Percentiles rank a stretch among this genome's conserved stretches.
Evolutionary conservation across 2,329 filamentous ascomycete species (phyloP).

Genomic region (Aspergillus hortae): DNA sequence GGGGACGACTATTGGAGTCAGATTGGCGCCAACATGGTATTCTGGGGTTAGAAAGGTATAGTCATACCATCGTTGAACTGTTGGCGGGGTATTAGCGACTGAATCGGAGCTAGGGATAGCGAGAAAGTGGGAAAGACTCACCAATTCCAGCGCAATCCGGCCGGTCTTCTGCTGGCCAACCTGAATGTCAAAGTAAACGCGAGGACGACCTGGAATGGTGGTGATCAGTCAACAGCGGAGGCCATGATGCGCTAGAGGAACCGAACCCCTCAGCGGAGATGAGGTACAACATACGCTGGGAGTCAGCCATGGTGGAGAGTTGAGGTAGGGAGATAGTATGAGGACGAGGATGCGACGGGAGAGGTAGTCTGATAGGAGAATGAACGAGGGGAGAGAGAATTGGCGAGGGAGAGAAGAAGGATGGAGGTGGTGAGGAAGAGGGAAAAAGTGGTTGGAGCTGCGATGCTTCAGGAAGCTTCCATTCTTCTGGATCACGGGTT

Average conservation of each 20-base stretch:
- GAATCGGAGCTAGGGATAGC: background rate
- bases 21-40: conserved; percentile 4
- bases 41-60: background rate
- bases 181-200: conserved; percentile 90
- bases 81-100: conserved; percentile 12
- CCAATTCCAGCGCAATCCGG: conserved; percentile 82
- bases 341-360: background rate
- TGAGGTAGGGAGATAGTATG: background rate
- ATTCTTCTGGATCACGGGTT: conserved; percentile 15
- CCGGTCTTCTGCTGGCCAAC: conserved; percentile 72
- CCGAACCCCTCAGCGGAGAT: conserved; percentile 24
- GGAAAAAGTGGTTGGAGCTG: conserved; percentile 5
- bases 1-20: conserved; percentile 69
- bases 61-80: conserved; percentile 48
- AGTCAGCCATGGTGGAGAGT: conserved; percentile 32
- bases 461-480: conserved; percentile 41
- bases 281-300: conserved; percentile 28
- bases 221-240: conserved; percentile 13
- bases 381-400: conserved; percentile 5
- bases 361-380: background rate
- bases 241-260: conserved; percentile 5
- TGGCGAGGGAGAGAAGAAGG: conserved; percentile 12
- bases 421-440: conserved; percentile 13
- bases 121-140: conserved; percentile 37
- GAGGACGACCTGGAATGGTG: conserved; percentile 55